These are phyloP conservation scores for Cyberlindnera lachancei DNA, from an alignment of 805 yeast genomes.

Conservation along the genomic window DNA sequence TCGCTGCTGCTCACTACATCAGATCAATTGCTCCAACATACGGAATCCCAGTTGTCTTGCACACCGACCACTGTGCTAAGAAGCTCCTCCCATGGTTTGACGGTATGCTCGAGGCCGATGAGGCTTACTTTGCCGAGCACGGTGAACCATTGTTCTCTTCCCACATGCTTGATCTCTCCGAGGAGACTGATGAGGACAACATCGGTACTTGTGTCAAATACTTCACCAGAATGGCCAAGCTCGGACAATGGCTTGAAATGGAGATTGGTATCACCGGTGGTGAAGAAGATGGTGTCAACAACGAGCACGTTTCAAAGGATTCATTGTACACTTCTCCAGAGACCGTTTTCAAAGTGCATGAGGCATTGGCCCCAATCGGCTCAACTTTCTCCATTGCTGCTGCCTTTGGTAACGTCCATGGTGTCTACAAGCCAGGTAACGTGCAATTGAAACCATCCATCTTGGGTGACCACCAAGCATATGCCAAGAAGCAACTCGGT, in stretches of 20 bases:
- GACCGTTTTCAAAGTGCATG: slow-evolving; percentile 86
- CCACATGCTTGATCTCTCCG: slow-evolving; percentile 97
- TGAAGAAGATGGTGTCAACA: slow-evolving; percentile 99
- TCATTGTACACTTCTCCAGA: slow-evolving; percentile 90
- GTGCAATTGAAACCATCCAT: slow-evolving; percentile 88
- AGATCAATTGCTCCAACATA: slow-evolving; percentile 94
- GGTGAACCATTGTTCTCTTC: slow-evolving; percentile 98
- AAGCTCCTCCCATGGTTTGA: slow-evolving; percentile 98
- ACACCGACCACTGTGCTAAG: slow-evolving; percentile 98
- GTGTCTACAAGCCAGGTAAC: slow-evolving; percentile 99
- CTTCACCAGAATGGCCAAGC: slow-evolving; percentile 88
- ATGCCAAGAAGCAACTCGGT: slow-evolving; percentile 64
- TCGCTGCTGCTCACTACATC: slow-evolving; percentile 98
- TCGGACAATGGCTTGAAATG: slow-evolving; percentile 98
- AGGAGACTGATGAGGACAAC: slow-evolving; percentile 95
- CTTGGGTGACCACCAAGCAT: slow-evolving; percentile 91
- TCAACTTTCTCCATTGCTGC: slow-evolving; percentile 99
- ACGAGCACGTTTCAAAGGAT: slow-evolving; percentile 84
- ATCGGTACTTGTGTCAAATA: slow-evolving; percentile 89
- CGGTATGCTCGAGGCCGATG: slow-evolving; percentile 96
- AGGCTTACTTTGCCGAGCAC: slow-evolving; percentile 75
- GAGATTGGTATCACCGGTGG: slow-evolving; percentile 99
- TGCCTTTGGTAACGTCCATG: slow-evolving; percentile 99
- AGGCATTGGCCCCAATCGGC: slow-evolving; percentile 83
- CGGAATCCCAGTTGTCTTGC: slow-evolving; percentile 94